phyloP scores from a whole-genome alignment of 257 asterid species.

The Fraxinus excelsior region DNA sequence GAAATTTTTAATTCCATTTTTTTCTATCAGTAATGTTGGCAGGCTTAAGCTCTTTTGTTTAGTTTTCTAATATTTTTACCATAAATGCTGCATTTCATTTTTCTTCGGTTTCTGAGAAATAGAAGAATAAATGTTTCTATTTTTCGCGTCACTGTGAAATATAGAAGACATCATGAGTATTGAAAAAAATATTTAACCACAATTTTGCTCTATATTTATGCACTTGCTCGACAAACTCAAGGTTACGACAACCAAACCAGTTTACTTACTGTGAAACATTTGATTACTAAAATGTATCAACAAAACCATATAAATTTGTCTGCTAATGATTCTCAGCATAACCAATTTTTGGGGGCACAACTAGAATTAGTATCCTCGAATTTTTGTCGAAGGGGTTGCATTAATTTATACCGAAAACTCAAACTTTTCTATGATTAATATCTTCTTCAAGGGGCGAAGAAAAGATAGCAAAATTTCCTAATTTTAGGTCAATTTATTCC shows the following conservation, averaged over 20 bases:
- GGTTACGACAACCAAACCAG: not conserved
- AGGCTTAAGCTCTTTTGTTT: constrained; percentile 1
- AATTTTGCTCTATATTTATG: not conserved
- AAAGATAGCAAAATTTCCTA: too few species aligned
- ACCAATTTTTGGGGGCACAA: not conserved
- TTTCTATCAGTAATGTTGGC: not conserved
- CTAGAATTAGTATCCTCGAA: too few species aligned
- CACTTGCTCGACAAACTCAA: not conserved
- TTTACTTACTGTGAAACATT: too few species aligned
- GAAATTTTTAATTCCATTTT: not conserved
- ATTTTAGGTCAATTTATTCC: not conserved
- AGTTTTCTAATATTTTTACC: not conserved
- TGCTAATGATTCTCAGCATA: not conserved
- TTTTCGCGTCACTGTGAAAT: too few species aligned
- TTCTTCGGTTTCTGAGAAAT: not conserved
- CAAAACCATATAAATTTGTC: too few species aligned
- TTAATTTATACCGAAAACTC: too few species aligned
- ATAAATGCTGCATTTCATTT: constrained; percentile 8
- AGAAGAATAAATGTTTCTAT: not conserved
- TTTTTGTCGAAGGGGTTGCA: too few species aligned
- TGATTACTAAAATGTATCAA: not conserved
- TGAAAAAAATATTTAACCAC: not conserved
- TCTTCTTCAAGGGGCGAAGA: not conserved
- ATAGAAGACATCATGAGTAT: not conserved
- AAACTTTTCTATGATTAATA: not conserved